Evolutionary conservation across 2,329 filamentous ascomycete species (phyloP), one percentile per base, ranked within the genome.

Genomic region (Nothomitra cinnamomea): DNA sequence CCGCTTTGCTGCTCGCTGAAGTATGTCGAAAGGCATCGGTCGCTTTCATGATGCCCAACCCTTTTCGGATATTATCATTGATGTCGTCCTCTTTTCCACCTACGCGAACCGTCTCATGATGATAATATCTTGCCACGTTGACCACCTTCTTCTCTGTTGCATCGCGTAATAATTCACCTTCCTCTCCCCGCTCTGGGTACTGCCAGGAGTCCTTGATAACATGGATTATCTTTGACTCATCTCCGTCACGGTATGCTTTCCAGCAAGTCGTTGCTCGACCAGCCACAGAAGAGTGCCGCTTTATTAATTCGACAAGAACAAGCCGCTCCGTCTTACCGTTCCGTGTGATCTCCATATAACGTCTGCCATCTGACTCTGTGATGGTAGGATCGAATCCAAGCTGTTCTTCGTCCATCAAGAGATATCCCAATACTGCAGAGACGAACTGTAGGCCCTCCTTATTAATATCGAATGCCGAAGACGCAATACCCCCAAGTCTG

Each of bases 321-420:
- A 74, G 60, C 17, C 64, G 65, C 60, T 74, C 66, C 35, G 42
- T 63, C n/a, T 56, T 15, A 41, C 63, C 62, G 35, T 71, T 55
- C 51, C 64, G 66, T 48, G 66, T 49, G 49, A 75, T 69, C 54
- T 69, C 57, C 22, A 73, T 69, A 54, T 64, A 69, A 38, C 63
- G 64, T 53, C 66, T 54, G 47, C 60, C 56, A 38, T 65, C 57
- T 21, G 54, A 54, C 40, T 58, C 63, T 1, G 63, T 61, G 28
- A 75, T 69, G 2, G 66, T 72, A 6, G 65, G 66, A 58, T 75
- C 67, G 52, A 73, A 72, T 21, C 70, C 68, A 55, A 74, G 64
- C 35, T 67, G 58, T 53, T 66, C 61, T 32, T 67, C 58, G 54
- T 63, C 64, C 60, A 73, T 70, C 60, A 56, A 69, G 12, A 72